Percentiles rank a stretch among this genome's conserved stretches.
Conservation (phyloP, 192 early-diverging fungal genomes). For the Linnemannia hyalina region DNA sequence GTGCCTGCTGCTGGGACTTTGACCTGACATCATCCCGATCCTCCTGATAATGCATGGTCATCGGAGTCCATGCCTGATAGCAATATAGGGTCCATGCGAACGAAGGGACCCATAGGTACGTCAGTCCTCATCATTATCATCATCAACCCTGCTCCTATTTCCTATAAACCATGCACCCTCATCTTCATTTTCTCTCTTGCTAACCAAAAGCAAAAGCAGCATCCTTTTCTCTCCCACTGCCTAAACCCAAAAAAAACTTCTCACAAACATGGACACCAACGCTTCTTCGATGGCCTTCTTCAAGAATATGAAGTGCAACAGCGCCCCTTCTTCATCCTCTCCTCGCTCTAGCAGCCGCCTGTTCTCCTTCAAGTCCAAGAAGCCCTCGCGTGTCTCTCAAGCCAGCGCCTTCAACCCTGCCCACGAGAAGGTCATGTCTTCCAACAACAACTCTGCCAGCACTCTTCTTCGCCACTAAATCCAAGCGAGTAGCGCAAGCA, state of each 20-base stretch:
- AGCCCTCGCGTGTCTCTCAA: conserved; percentile 36
- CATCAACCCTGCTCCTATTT: no score
- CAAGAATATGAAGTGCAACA: conserved; percentile 56
- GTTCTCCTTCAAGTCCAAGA: conserved; percentile 28
- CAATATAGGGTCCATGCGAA: not conserved
- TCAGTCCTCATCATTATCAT: not conserved
- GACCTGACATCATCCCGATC: not conserved
- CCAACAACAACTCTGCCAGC: conserved; percentile 34
- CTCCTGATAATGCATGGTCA: not conserved
- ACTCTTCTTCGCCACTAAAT: conserved; percentile 18
- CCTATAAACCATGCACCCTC: not conserved
- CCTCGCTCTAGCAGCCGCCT: conserved; percentile 5
- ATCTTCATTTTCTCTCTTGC: not conserved
- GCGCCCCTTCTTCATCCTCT: not conserved
- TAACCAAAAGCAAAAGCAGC: not conserved
- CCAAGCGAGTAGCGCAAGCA: no score
- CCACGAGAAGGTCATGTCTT: conserved; percentile 36
- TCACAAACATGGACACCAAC: conserved; percentile 46
- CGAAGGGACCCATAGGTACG: not conserved
- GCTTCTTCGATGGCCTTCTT: conserved; percentile 54
- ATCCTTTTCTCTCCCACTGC: not conserved
- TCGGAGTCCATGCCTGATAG: not conserved
- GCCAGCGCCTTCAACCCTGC: conserved; percentile 19
- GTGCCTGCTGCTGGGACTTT: not conserved
- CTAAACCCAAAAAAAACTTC: not conserved